Percentiles rank a stretch among this genome's conserved stretches.
Conservation (phyloP, 352 stramenopile species). For the Globisporangium acanthophoron region DNA sequence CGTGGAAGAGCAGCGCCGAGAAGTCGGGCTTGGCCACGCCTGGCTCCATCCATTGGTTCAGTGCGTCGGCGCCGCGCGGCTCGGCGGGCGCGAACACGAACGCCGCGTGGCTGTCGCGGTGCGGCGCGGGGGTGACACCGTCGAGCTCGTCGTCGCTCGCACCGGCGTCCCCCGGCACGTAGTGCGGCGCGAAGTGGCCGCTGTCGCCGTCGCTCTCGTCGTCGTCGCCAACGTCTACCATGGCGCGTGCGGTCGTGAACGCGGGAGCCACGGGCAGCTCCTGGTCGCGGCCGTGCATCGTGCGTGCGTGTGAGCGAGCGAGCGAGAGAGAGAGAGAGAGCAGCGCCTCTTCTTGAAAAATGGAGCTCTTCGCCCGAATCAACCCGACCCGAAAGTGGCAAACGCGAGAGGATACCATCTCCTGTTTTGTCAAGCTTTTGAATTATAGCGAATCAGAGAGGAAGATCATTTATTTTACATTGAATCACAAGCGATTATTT, state of each 20-base stretch:
- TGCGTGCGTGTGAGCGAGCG: neutral
- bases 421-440: neutral
- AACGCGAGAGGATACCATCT: neutral
- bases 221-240: neutral
- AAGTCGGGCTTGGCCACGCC: slow-evolving; percentile 4
- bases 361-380: neutral
- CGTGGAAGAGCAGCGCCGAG: neutral
- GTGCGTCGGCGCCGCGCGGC: neutral
- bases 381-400: neutral
- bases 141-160: slow-evolving; percentile 11
- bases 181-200: slow-evolving; percentile 1
- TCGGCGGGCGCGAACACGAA: slow-evolving; percentile 7
- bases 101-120: slow-evolving; percentile 9
- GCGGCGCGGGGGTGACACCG: neutral
- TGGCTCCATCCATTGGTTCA: slow-evolving; percentile 2
- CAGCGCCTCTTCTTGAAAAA: no score
- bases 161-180: slow-evolving; percentile 2
- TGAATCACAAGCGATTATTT: neutral
- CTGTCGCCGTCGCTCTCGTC: neutral
- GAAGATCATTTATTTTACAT: neutral
- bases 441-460: neutral
- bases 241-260: neutral
- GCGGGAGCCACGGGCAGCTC: no score
- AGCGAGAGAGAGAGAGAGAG: neutral
- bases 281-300: neutral